Conservation (phyloP, 2,329 filamentous ascomycete species). For the Fusarium nisikadoi region DNA sequence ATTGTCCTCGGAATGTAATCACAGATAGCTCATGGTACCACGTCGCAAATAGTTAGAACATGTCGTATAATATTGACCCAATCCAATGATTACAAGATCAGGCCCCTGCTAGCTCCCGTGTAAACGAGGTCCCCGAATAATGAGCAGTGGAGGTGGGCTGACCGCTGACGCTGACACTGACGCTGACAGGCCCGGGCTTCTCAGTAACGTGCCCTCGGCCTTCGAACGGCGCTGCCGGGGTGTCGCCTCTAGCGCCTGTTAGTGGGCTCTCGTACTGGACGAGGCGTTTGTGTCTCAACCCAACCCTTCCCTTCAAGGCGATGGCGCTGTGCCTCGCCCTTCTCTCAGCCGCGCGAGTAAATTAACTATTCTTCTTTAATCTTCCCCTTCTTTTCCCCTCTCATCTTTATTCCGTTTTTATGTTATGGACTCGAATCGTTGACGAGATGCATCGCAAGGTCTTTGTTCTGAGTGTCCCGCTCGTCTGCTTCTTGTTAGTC, state of each 20-base stretch:
- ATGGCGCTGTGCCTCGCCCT: constrained; percentile 20
- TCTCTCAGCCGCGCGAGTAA: constrained; percentile 10
- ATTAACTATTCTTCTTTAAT: not conserved
- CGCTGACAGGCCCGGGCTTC: not conserved
- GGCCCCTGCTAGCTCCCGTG: constrained; percentile 25
- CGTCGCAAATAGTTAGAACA: constrained; percentile 4
- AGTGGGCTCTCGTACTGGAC: constrained; percentile 1
- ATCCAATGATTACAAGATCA: not conserved
- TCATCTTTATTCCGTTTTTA: not conserved
- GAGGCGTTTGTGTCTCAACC: constrained; percentile 20
- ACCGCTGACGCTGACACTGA: not conserved
- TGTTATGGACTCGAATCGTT: not conserved
- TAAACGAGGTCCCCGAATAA: constrained; percentile 25
- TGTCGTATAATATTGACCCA: constrained; percentile 11
- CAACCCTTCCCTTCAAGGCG: constrained; percentile 12
- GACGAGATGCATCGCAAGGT: constrained; percentile 37
- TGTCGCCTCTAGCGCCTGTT: not conserved
- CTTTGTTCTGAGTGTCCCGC: constrained; percentile 31
- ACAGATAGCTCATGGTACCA: not conserved
- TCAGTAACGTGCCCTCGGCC: constrained; percentile 16
- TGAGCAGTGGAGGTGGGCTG: constrained; percentile 11
- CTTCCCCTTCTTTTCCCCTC: not conserved
- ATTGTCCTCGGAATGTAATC: constrained; percentile 2
- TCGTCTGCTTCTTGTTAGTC: constrained; percentile 33
- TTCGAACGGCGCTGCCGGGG: constrained; percentile 2